Evolutionary conservation across 495 filamentous ascomycete species (phyloP), one percentile per base, ranked within the genome.

Genomic region (Ramalina intermedia): DNA sequence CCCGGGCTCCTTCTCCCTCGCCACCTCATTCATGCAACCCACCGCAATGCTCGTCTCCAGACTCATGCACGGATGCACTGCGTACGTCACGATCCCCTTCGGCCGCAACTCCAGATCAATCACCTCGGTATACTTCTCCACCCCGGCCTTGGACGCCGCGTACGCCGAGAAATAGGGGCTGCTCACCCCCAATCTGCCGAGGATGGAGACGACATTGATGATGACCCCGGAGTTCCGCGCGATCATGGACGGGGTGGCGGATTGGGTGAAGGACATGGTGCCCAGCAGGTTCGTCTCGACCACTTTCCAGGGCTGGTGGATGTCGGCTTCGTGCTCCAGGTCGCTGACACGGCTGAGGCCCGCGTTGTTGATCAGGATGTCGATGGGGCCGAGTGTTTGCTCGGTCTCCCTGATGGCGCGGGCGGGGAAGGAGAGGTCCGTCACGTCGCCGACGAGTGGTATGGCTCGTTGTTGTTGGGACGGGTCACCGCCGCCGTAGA

Each of bases 291-390:
- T 60, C 8, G 45, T 29, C 26, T 63, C 57, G 3, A 61, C 49
- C 13, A 56, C 50, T 9, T 49, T 37, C 59, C 57, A 61, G 26
- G 52, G 54, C 13, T 50, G 41, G n/a, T 33, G 43, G 16, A 60
- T 44, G 37, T 52, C 36, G 9, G 41, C 17, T 45, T 63, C 61
- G 38, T 60, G 53, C 17, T 49, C 48, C 4, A 63, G 51, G 17
- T 50, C 48, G 4, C 49, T 47, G 9, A 63, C 29, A 3, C 57
- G 51, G 11, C 38, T 42, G 11, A 52, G 44, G 2, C 48, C 50
- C 0, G 55, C 49, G 35, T 56, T 61, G 40, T 61, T 61, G 55
- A 63, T 50, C 11, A 63, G 47, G 16, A 63, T 54, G 50, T 63
- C 61, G n/a, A 63, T 43, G 0, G 53, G 45, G 0, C 58, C 61